Percentiles rank a stretch among this genome's conserved stretches.
Evolutionary conservation across 1,284 basidiomycete genomes (phyloP).

Genomic region (Erythrobasidium hasegawianum): DNA sequence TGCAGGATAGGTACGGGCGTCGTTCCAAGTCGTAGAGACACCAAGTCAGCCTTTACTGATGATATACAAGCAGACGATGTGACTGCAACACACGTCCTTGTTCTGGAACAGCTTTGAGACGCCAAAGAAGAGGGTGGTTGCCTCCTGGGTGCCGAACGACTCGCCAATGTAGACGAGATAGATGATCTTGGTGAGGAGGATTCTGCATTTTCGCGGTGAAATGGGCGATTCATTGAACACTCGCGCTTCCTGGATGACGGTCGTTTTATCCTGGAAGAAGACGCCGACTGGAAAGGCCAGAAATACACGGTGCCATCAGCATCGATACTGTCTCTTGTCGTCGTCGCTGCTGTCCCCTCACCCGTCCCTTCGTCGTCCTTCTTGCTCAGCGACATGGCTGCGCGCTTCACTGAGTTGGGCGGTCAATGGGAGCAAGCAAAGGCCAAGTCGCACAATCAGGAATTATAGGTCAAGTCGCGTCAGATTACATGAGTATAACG

Average conservation of each 20-base stretch:
- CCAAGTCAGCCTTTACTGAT: not conserved
- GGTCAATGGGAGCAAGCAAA: too few relatives aligned
- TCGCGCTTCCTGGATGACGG: conserved; percentile 94
- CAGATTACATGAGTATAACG: too few relatives aligned
- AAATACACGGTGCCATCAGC: too few relatives aligned
- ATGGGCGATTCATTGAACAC: conserved; percentile 99
- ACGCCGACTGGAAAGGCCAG: conserved; percentile 43
- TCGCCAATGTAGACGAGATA: conserved; percentile 96
- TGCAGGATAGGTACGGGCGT: conserved; percentile 47
- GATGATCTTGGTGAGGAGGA: conserved; percentile 87
- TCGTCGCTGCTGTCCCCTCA: too few relatives aligned
- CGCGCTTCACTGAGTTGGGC: not conserved
- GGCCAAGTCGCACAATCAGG: too few relatives aligned
- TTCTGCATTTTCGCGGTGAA: conserved; percentile 78
- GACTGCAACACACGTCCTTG: conserved; percentile 76
- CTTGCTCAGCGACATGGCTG: conserved; percentile 33
- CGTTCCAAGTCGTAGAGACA: not conserved
- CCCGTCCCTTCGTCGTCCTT: conserved; percentile 35
- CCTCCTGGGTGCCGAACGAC: conserved; percentile 91
- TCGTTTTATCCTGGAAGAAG: conserved; percentile 53
- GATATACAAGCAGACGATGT: not conserved
- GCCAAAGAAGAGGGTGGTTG: conserved; percentile 96
- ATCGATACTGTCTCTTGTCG: not conserved
- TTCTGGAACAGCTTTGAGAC: conserved; percentile 99
- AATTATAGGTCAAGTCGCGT: too few relatives aligned